These are phyloP conservation scores for Colletotrichum sidae DNA, from an alignment of 2,329 filamentous ascomycete genomes.

Conservation along the genomic window DNA sequence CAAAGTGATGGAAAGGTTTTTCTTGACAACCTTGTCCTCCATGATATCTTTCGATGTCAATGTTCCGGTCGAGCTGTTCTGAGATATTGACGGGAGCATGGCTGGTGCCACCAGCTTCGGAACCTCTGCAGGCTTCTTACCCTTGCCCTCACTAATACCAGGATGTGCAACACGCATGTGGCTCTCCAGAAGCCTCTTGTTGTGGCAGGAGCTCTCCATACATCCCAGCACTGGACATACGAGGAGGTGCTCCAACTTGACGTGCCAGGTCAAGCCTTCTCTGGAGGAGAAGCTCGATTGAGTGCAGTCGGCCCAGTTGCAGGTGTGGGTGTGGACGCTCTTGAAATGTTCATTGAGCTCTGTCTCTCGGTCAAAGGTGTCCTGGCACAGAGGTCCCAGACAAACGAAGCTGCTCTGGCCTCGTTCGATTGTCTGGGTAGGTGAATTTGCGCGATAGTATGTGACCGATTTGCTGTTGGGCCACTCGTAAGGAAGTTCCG, in stretches of 20 bases:
- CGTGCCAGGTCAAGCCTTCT: conserved; percentile 55
- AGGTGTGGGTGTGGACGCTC: conserved; percentile 47
- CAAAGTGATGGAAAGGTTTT: conserved; percentile 43
- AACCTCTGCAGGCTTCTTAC: conserved; percentile 36
- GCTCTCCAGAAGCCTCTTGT: conserved; percentile 47
- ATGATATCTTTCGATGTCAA: not conserved
- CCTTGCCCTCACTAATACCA: conserved; percentile 32
- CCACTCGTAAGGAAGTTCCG: conserved; percentile 42
- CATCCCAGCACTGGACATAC: conserved; percentile 55
- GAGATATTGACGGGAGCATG: not conserved
- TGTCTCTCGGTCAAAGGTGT: conserved; percentile 40
- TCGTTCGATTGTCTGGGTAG: conserved; percentile 34
- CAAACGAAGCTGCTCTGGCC: conserved; percentile 40
- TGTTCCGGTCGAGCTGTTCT: not conserved
- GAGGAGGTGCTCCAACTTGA: conserved; percentile 57
- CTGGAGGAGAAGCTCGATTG: conserved; percentile 50
- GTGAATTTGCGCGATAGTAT: conserved; percentile 42
- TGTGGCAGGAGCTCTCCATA: conserved; percentile 50
- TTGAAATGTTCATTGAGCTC: conserved; percentile 43
- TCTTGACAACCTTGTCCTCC: conserved; percentile 39
- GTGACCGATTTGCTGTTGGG: conserved; percentile 29
- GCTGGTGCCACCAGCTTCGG: not conserved
- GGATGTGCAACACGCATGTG: conserved; percentile 53
- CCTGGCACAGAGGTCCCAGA: conserved; percentile 44
- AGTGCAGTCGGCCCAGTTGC: conserved; percentile 54